These are phyloP conservation scores for Neonectria ditissima DNA, from an alignment of 2,329 filamentous ascomycete genomes.

Conservation along the genomic window DNA sequence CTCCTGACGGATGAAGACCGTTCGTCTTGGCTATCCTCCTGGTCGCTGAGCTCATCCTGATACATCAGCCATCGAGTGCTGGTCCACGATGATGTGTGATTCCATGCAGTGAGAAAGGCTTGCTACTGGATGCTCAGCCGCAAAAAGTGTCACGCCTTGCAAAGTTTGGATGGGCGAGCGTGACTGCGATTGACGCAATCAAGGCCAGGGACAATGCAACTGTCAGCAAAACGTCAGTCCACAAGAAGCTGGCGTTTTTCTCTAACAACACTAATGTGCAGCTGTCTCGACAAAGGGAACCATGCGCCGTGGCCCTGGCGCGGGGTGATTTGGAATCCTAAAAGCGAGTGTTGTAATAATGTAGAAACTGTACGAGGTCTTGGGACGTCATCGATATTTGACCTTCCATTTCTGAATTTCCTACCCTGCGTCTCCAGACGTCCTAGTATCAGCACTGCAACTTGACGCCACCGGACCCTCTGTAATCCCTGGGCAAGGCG, in stretches of 20 bases:
- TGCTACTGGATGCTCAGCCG: not conserved
- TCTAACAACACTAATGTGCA: no score
- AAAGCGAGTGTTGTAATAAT: not conserved
- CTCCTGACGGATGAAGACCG: not conserved
- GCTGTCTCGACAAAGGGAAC: not conserved
- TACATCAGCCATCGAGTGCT: not conserved
- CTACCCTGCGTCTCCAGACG: no score
- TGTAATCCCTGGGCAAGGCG: not conserved
- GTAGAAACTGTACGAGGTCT: not conserved
- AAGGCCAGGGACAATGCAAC: not conserved
- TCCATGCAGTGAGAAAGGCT: constrained; percentile 1
- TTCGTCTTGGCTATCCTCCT: not conserved
- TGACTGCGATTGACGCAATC: not conserved
- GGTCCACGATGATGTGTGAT: not conserved
- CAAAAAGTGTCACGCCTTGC: not conserved
- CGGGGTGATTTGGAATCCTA: not conserved
- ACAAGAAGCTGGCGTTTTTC: not conserved
- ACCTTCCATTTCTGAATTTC: not conserved
- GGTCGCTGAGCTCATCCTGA: not conserved
- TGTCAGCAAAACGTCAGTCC: not conserved
- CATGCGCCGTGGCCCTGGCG: not conserved
- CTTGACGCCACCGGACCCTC: not conserved
- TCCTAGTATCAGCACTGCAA: not conserved
- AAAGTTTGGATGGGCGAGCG: not conserved
- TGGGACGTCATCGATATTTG: not conserved